These are phyloP conservation scores for Phytopythium helicoides DNA, from an alignment of 352 stramenopile genomes.

Conservation along the genomic window DNA sequence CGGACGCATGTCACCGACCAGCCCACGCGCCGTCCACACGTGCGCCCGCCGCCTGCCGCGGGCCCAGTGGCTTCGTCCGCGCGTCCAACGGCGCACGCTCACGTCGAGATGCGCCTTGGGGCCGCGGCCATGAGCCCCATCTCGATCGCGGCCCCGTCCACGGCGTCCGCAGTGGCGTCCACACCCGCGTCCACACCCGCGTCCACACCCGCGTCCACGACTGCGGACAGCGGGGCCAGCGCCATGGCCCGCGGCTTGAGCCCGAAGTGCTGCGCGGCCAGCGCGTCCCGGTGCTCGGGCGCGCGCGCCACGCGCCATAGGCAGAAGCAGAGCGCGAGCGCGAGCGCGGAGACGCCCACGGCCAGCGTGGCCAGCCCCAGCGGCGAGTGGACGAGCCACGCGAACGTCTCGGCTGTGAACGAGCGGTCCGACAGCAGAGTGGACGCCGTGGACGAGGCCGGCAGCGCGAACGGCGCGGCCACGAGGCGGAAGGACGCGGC, in stretches of 20 bases:
- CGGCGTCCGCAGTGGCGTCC: neutral
- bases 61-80: neutral
- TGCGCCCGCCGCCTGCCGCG: too few relatives aligned
- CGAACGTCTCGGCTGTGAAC: constrained; percentile 40
- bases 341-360: constrained; percentile 30
- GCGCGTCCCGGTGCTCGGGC: constrained; percentile 66
- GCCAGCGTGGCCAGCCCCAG: constrained; percentile 49
- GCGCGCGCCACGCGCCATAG: constrained; percentile 52
- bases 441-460: constrained; percentile 2
- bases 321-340: constrained; percentile 44
- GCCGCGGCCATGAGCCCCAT: constrained; percentile 6
- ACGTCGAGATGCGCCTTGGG: neutral
- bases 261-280: constrained; percentile 22
- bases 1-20: too few relatives aligned
- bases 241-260: neutral
- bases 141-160: constrained; percentile 6
- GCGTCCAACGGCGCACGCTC: neutral
- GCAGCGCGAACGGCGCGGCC: constrained; percentile 35
- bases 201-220: constrained; percentile 1
- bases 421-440: constrained; percentile 45
- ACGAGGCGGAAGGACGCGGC: constrained; percentile 36
- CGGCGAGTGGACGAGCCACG: constrained; percentile 48
- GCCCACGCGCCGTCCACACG: too few relatives aligned
- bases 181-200: constrained; percentile 13
- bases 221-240: neutral